phyloP scores from a whole-genome alignment of 257 asterid species.

The Przewalskia tangutica region DNA sequence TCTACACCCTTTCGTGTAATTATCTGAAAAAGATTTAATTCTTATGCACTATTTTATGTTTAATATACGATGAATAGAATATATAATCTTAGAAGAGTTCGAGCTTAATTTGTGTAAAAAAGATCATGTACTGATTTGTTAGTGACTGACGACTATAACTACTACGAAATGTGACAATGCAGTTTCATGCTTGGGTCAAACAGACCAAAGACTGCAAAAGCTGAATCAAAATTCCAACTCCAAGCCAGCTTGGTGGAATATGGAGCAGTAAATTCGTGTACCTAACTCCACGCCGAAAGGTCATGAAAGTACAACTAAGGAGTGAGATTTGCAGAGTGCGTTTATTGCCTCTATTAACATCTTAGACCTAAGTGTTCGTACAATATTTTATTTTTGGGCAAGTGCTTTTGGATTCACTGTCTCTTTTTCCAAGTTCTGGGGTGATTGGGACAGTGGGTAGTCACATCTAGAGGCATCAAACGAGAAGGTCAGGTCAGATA shows the following conservation, averaged over 20 bases:
- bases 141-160: too few species aligned
- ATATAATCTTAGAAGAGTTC: neutral
- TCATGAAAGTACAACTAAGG: neutral
- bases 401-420: too few species aligned
- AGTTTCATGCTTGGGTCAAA: neutral
- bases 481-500: too few species aligned
- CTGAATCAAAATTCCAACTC: neutral
- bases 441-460: too few species aligned
- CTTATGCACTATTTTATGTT: too few species aligned
- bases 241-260: neutral
- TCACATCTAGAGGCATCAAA: too few species aligned
- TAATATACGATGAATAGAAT: neutral
- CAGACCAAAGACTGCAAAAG: neutral
- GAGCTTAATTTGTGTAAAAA: neutral
- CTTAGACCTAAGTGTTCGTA: neutral
- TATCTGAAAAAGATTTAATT: too few species aligned
- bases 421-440: too few species aligned
- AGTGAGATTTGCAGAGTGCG: neutral
- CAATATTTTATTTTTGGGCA: neutral
- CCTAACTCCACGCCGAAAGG: neutral
- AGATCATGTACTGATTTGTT: too few species aligned
- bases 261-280: neutral
- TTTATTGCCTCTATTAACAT: neutral
- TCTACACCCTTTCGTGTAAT: neutral
- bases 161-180: neutral